Conservation (phyloP, 2,329 filamentous ascomycete species). For the Talaromyces rugulosus region DNA sequence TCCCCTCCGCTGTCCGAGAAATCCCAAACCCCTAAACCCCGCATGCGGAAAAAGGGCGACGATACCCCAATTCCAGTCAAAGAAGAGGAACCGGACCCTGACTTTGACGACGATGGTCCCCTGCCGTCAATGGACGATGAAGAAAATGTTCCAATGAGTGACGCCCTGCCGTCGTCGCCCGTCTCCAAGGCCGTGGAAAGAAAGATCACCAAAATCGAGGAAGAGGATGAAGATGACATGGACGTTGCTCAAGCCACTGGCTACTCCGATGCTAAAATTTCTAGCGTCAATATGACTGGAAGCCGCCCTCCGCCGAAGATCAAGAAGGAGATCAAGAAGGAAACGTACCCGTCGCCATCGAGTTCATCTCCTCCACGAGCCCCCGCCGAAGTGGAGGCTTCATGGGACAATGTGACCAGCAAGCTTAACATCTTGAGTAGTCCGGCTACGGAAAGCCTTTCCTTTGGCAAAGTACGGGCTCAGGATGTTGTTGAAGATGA, state of each 20-base stretch:
- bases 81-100: constrained; percentile 33
- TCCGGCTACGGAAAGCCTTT: constrained; percentile 57
- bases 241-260: constrained; percentile 76
- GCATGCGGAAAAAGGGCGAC: constrained; percentile 42
- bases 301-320: constrained; percentile 70
- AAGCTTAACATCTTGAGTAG: constrained; percentile 82
- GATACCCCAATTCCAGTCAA: constrained; percentile 44
- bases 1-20: constrained; percentile 65
- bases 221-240: constrained; percentile 70
- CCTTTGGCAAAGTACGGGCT: constrained; percentile 75
- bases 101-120: constrained; percentile 47
- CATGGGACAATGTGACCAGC: constrained; percentile 83
- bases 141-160: constrained; percentile 78
- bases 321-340: constrained; percentile 64
- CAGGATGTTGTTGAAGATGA: constrained; percentile 90
- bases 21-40: constrained; percentile 47
- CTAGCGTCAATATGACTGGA: constrained; percentile 80
- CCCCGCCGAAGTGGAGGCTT: constrained; percentile 65
- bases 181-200: constrained; percentile 72
- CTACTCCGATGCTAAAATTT: constrained; percentile 55
- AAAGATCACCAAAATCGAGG: constrained; percentile 67
- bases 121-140: constrained; percentile 55
- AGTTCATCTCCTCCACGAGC: constrained; percentile 71
- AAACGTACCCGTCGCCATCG: constrained; percentile 63
- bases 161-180: constrained; percentile 77